Evolutionary conservation across 2,329 filamentous ascomycete species (phyloP), one percentile per base, ranked within the genome.

Genomic region (Clarireedia homoeocarpa): DNA sequence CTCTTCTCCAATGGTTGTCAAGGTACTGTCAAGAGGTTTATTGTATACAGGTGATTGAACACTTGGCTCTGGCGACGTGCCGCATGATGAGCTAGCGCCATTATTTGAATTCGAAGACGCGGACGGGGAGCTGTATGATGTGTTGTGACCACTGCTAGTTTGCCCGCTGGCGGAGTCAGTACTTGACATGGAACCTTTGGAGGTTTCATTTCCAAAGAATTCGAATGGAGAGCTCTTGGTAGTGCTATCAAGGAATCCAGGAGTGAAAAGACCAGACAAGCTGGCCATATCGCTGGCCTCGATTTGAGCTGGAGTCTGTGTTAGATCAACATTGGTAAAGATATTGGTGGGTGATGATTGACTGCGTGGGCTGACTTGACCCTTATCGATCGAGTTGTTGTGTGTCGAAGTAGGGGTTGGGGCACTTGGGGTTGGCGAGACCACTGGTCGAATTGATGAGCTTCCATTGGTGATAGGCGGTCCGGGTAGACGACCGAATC

Each of bases 31-130:
- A 42, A 81, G 68, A 17, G 84, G 78, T 69, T 87, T 86, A 75
- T 77, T 66, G 78, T 74, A 4, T 26, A 57, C 58, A 20, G 85
- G 88, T 15, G 87, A 91, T 64, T 88, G 85, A 34, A 83, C 85
- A 48, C 78, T 83, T 1, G 88, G 85, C 69, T 91, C 88, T 1
- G 88, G 88, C 2, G 88, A 91, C 0, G 88, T 91, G 26, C 85
- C 86, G 66, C 86, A 90, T 24, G 83, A 86, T 6, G 83, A 86
- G 63, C 75, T 84, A 1, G 82, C 72, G 1, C 81, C 81, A 20
- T 80, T 45, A 58, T 83, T 79, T 2, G 81, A 84, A 59, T 83
- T 80, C 5, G 81, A 83, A 0, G 82, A 85, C 6, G 79, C 77
- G 12, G 82, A 84, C 1, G 83, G 83, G 5, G 85, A 88, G 62